Evolutionary conservation across 2,329 filamentous ascomycete species (phyloP), one percentile per base, ranked within the genome.

Genomic region (Ophiostoma quercus): DNA sequence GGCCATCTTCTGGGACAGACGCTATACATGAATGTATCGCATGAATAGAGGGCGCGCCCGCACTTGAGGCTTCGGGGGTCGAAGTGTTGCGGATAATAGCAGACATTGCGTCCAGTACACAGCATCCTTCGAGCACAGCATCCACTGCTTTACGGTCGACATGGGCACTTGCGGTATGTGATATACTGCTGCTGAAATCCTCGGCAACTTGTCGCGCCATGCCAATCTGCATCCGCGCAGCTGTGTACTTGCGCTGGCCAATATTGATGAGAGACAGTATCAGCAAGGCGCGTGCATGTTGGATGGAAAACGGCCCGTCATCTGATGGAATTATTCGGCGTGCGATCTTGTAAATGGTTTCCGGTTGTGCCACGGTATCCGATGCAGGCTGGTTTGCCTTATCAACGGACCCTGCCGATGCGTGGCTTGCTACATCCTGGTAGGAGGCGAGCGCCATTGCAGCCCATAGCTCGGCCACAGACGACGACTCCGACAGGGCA

Each of bases 141-240:
- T 84, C 74, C 1, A 39, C 54, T 1, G 51, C n/a, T 11, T 41
- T 37, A n/a, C 22, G 32, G 12, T 11, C 41, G 19, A 16, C 3
- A 19, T n/a, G 39, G 25, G 41, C 12, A 4, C 25, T 32, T 41
- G 39, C 25, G 29, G 39, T n/a, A 19, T 34, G 5, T 14, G 32
- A 16, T 47, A 11, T 25, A n/a, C 16, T 60, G 34, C 39, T 51
- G 43, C 68, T 29, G 14, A 29, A 57, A 2, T 72, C 71, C 2
- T 67, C 65, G 1, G 83, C 77, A 43, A 86, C 80, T 3, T 87
- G 83, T 41, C 87, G 84, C n/a, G 89, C 89, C 71, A 85, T 82
- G 0, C 89, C 89, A 25, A 90, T 81, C 0, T 90, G 77, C 3
- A 90, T 76, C 84, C 90, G 91, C 1, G 90, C 89, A 1, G 84